Evolutionary conservation across 345 rosid genomes (phyloP), one percentile per base, ranked within the genome.

Genomic region (Arabidopsis suecica): DNA sequence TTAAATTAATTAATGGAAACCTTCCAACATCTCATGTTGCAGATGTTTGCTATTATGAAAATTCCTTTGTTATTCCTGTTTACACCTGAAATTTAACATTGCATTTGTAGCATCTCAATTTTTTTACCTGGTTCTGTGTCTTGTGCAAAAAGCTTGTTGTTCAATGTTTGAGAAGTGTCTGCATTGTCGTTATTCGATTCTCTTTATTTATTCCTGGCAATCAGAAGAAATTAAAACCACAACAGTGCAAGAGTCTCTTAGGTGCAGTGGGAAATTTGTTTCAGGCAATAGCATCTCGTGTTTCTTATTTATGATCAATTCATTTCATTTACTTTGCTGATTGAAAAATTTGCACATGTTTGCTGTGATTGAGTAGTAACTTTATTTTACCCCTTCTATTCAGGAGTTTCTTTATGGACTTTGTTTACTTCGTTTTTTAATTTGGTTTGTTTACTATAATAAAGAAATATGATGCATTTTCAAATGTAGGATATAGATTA

Each of bases 11-110:
- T 30, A 40, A 30, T 50, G 11, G 58, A 59, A 48, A 77, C 53
- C 61, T 55, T 70, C 59, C 51, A 56, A 37, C 71, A 71, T 58
- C 48, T 65, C 49, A 57, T 54, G 76, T 30, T 64, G 61, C 67
- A 48, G 25, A 18, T 44, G 69, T 68, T 68, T 75, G 40, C 64
- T 57, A 40, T 41, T 65, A 10, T 65, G 78, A 22, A 63, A 44
- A 48, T 28, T 74, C 23, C 59, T 3, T 32, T 51, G 38, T 40
- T 68, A 18, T 47, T 36, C 9, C 38, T 28, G 48, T 55, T 57
- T 34, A 28, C 49, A 38, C 44, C 32, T 13, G 61, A 44, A 61
- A 41, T 53, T 47, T 74, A 22, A 33, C 49, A 60, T 51, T 25
- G 47, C 69, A 49, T 34, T 53, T 42, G 57, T 68, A 56, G 47